A percentile compares a stretch with the other conserved stretches of the same genome.
phyloP scores from a whole-genome alignment of 805 yeast genomes.

The Kluyveromyces dobzhanskii region DNA sequence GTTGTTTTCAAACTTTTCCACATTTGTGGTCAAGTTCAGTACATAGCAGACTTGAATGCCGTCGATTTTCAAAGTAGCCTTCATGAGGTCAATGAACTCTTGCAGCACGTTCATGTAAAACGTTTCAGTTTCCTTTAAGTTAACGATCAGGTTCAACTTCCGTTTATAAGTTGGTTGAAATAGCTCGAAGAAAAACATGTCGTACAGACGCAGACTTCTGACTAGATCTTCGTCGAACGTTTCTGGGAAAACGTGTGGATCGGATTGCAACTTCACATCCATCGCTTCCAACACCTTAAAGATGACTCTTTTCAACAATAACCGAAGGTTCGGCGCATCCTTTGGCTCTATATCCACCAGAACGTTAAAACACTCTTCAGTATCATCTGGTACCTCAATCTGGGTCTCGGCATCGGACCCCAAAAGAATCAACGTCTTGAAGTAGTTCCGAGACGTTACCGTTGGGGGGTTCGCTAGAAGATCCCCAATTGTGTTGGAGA shows the following conservation, averaged over 20 bases:
- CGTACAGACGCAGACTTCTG: conserved; percentile 12
- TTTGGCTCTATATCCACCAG: conserved; percentile 31
- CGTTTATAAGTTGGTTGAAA: conserved; percentile 21
- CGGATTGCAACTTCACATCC: conserved; percentile 6
- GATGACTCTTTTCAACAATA: conserved; percentile 30
- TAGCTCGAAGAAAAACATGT: conserved; percentile 26
- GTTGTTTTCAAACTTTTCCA: conserved; percentile 28
- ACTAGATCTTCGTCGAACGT: conserved; percentile 1
- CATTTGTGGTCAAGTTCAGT: conserved; percentile 26
- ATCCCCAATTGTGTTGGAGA: conserved; percentile 13
- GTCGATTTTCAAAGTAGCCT: conserved; percentile 20
- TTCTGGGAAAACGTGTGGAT: not conserved
- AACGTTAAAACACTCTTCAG: conserved; percentile 14
- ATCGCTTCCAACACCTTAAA: conserved; percentile 19
- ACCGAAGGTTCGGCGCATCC: conserved; percentile 31
- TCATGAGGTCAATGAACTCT: conserved; percentile 21
- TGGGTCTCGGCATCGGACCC: conserved; percentile 39
- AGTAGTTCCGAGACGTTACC: not conserved
- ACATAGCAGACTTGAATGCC: conserved; percentile 23
- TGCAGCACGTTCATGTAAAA: conserved; percentile 22
- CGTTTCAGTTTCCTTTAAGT: conserved; percentile 29
- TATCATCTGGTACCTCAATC: conserved; percentile 26
- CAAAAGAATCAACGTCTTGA: conserved; percentile 30
- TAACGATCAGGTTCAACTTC: conserved; percentile 22
- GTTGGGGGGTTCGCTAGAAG: not conserved